Base-by-base conservation (phyloP, 1,284 basidiomycete genomes). In the Ustilago crameri region DNA sequence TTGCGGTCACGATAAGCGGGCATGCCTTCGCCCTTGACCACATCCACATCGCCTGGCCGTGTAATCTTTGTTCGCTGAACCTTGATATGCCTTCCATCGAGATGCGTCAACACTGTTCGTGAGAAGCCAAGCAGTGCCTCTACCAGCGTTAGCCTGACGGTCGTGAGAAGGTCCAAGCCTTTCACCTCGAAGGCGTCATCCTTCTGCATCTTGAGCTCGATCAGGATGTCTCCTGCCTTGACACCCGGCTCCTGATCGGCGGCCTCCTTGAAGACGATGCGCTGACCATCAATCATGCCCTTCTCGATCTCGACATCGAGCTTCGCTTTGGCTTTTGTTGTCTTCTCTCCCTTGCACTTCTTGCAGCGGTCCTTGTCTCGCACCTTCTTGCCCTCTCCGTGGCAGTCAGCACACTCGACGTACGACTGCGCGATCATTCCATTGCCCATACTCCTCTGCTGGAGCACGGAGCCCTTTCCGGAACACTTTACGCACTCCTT, bases 311-410 rank as follows among this genome's bases (percentile, higher is more conserved):
- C 48, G 15, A 83, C 61, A 27, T 79, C 75, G 30, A 83, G 63
- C 35, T 76, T 75, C 87, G 91, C 92, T 86, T 94, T 96, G 80
- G 94, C 93, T 76, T 91, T 90, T 43, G 91, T 87, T 0, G 90
- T 91, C 83, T 91, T 91, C 54, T 88, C 87, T 9, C 95, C 95
- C 81, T 95, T 95, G 85, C 95, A 98, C 82, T 93, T 95, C 85
- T 94, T 97, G 86, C 95, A 98, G 90, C 90, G 87, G 74, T 97
- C 95, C 82, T 95, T 95, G 74, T 95, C 93, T 55, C 90, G 89
- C 38, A 95, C 84, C 76, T 89, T 91, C 77, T 89, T 87, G 1
- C 95, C 95, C 58, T 86, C 86, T 1, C 95, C 95, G 47, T 89
- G 85, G 79, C 95, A 98, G 46, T 91, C 89, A 18, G 88, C 84